Evolutionary conservation across 106 monocot genomes (phyloP).

Genomic region (Acorus gramineus): DNA sequence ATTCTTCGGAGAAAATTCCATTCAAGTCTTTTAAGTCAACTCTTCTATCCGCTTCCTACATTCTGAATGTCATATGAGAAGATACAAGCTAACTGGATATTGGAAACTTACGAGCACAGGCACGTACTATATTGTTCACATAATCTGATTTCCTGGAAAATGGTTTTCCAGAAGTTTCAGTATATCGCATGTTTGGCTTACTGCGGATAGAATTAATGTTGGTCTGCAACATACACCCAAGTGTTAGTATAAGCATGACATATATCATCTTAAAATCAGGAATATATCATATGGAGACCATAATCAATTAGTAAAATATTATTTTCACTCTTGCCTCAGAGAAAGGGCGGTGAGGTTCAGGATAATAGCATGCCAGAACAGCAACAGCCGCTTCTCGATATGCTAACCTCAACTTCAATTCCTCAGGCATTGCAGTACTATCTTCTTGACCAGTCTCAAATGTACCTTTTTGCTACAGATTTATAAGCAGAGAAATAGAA

Average conservation of each 20-base stretch:
- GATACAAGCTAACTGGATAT: neutral
- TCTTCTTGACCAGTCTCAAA: slow-evolving; percentile 89
- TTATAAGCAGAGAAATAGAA: slow-evolving; percentile 7
- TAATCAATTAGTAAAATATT: neutral
- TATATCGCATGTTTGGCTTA: slow-evolving; percentile 74
- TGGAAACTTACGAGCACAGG: slow-evolving; percentile 67
- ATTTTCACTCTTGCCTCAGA: slow-evolving; percentile 26
- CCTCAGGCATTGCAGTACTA: slow-evolving; percentile 53
- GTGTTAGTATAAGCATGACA: too few relatives aligned
- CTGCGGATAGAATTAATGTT: slow-evolving; percentile 50
- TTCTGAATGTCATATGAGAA: neutral
- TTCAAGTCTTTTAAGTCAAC: too few relatives aligned
- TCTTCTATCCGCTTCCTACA: neutral
- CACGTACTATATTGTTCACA: slow-evolving; percentile 52
- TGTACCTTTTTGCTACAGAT: slow-evolving; percentile 81
- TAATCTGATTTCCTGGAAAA: slow-evolving; percentile 76
- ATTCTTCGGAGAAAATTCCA: too few relatives aligned
- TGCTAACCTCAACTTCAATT: slow-evolving; percentile 67
- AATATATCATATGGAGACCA: too few relatives aligned
- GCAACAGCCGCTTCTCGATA: slow-evolving; percentile 78
- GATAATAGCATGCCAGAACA: slow-evolving; percentile 63
- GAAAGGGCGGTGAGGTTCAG: slow-evolving; percentile 56
- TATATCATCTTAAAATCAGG: too few relatives aligned
- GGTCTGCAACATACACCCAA: slow-evolving; percentile 39
- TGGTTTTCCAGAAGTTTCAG: slow-evolving; percentile 53